These are phyloP conservation scores for Macrophomina tecta DNA, from an alignment of 2,329 filamentous ascomycete genomes.

Conservation along the genomic window DNA sequence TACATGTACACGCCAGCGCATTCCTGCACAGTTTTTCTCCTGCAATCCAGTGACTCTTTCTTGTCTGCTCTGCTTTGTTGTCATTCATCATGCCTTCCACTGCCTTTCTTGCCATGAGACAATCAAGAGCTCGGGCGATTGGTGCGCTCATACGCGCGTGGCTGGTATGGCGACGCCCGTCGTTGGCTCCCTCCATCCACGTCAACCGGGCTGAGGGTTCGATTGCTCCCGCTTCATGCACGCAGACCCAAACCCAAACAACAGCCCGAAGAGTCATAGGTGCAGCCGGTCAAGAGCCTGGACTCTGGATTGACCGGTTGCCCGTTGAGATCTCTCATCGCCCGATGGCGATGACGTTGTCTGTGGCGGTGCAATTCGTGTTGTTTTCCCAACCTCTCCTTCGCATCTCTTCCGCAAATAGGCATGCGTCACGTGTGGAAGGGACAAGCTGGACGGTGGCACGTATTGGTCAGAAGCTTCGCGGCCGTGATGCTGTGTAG, in stretches of 20 bases:
- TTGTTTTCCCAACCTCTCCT: not conserved
- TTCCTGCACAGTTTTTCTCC: constrained; percentile 14
- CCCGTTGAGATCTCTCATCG: constrained; percentile 7
- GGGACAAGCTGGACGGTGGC: constrained; percentile 1
- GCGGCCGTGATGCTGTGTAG: constrained; percentile 5
- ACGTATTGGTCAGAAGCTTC: constrained; percentile 18
- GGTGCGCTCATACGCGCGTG: constrained; percentile 13
- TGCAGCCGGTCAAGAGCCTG: constrained; percentile 19
- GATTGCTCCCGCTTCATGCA: constrained; percentile 11
- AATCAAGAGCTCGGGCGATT: not conserved
- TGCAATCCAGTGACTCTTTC: constrained; percentile 3
- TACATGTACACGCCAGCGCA: constrained; percentile 16
- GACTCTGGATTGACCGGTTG: constrained; percentile 24
- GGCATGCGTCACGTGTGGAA: constrained; percentile 6
- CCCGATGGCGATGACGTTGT: constrained; percentile 16
- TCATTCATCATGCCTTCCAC: constrained; percentile 16
- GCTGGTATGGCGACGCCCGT: constrained; percentile 16
- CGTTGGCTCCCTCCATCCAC: constrained; percentile 7
- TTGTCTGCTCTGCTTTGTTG: not conserved
- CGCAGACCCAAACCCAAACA: constrained; percentile 18
- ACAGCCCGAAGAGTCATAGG: constrained; percentile 20
- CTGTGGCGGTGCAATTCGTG: constrained; percentile 18
- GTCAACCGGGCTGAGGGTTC: constrained; percentile 21
- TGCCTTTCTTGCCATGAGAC: not conserved
- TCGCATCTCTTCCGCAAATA: constrained; percentile 3